These are phyloP conservation scores for Gossypium davidsonii DNA, from an alignment of 441 rosid species.

Conservation along the genomic window DNA sequence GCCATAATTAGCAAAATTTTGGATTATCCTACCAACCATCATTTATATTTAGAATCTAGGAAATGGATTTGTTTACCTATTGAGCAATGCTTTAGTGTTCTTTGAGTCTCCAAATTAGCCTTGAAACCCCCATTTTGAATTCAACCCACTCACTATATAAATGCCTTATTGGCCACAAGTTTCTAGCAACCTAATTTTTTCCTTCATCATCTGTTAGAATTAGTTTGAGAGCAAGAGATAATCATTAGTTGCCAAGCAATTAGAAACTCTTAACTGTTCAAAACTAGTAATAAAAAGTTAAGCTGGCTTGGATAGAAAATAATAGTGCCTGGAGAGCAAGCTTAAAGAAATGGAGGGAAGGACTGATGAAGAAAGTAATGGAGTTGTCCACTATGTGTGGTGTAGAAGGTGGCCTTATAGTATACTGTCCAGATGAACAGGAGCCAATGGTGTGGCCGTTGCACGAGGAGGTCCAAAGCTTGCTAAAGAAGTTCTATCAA, in stretches of 20 bases:
- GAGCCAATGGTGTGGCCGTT: conserved; percentile 39
- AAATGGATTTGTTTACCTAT: too few species aligned
- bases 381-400: conserved; percentile 36
- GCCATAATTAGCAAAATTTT: too few species aligned
- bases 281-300: conserved; percentile 1
- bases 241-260: neutral
- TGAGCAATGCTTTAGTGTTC: too few species aligned
- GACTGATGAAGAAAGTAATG: conserved; percentile 26
- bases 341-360: conserved; percentile 23
- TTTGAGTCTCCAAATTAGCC: too few species aligned
- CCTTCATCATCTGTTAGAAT: neutral
- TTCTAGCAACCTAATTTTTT: neutral
- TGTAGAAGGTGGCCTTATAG: conserved; percentile 26
- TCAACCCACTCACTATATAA: too few species aligned
- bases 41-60: too few species aligned
- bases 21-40: too few species aligned
- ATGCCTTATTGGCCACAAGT: too few species aligned
- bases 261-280: neutral
- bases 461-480: neutral
- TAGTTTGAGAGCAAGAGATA: neutral
- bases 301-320: conserved; percentile 16
- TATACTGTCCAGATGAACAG: conserved; percentile 30
- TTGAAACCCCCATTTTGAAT: too few species aligned
- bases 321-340: conserved; percentile 23
- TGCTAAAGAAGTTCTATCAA: conserved; percentile 1